Evolutionary conservation across 805 yeast species (phyloP), one percentile per base, ranked within the genome.

Genomic region (Kodamaea kakaduensis): DNA sequence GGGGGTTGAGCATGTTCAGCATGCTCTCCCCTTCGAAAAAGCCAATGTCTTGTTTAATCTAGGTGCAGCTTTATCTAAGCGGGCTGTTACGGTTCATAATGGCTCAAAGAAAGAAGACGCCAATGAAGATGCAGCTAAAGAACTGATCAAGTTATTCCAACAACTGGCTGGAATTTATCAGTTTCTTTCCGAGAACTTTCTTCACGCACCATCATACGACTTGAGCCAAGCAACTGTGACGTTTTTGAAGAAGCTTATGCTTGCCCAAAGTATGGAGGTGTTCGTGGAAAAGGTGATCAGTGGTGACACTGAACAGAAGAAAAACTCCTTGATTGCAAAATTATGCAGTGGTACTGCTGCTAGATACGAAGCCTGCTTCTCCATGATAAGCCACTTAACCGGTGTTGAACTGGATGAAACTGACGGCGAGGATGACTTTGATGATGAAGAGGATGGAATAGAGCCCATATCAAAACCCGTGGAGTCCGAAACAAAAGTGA

Each of bases 241-340:
- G 26, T 80, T 85, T 22, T 67, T 90, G 33, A 55, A 70, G 10
- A 72, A 71, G 44, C 56, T 89, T 36, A 77, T 82, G 76, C 64
- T 87, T 37, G 93, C 94, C 0, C 96, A 90, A 56, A 86, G 93
- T 3, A 96, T 89, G 53, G 96, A 93, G 46, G 72, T 83, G 5
- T 89, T 90, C 54, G 60, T 82, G 3, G 54, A 80, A 49, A 81
- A 77, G 44, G 75, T 78, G 6, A 52, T 86, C 23, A 68, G 63
- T 38, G 70, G 67, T 6, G 76, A 71, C 37, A 54, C 73, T 6
- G 73, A 71, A 28, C 71, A 64, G 40, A 52, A 51, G 46, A 83
- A 84, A 51, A 77, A 80, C 26, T 75, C 90, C 0, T 64, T 90
- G 52, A 71, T 84, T n/a, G 67, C 95, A 13, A 86, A 78, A 57